Conservation (phyloP, 2,329 filamentous ascomycete species). For the Trichoderma gracile region DNA sequence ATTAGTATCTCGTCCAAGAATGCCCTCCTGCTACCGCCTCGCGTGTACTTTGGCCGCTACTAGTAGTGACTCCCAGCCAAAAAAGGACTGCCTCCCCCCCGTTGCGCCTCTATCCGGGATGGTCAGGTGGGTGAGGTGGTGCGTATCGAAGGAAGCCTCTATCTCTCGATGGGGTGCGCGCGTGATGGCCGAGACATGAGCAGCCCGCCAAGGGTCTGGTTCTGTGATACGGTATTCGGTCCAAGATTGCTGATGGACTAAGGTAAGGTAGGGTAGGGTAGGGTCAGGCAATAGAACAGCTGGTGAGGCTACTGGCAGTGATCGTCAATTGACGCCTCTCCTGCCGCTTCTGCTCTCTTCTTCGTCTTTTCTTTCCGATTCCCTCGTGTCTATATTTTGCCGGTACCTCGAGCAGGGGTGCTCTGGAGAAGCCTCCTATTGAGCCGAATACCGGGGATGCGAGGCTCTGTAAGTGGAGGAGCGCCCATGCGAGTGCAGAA, state of each 20-base stretch:
- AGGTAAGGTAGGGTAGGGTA: no score
- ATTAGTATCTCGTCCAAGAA: slow-evolving; percentile 18
- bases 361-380: not conserved
- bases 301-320: not conserved
- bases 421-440: not conserved
- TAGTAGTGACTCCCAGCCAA: not conserved
- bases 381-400: no score
- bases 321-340: not conserved
- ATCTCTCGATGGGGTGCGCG: slow-evolving; percentile 28
- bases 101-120: slow-evolving; percentile 21
- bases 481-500: not conserved
- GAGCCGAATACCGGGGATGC: not conserved
- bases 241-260: no score
- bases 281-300: no score
- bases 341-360: not conserved
- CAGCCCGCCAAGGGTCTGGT: slow-evolving; percentile 17
- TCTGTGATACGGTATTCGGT: not conserved
- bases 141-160: not conserved
- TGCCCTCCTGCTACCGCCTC: not conserved
- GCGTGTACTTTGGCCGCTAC: not conserved
- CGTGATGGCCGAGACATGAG: slow-evolving; percentile 30
- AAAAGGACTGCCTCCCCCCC: not conserved
- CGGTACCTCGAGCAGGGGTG: not conserved
- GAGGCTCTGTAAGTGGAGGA: not conserved
- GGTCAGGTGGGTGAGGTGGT: slow-evolving; percentile 18